Percentiles rank a stretch among this genome's conserved stretches.
Evolutionary conservation across 2,329 filamentous ascomycete species (phyloP).

Genomic region (Aspergillus unguis): DNA sequence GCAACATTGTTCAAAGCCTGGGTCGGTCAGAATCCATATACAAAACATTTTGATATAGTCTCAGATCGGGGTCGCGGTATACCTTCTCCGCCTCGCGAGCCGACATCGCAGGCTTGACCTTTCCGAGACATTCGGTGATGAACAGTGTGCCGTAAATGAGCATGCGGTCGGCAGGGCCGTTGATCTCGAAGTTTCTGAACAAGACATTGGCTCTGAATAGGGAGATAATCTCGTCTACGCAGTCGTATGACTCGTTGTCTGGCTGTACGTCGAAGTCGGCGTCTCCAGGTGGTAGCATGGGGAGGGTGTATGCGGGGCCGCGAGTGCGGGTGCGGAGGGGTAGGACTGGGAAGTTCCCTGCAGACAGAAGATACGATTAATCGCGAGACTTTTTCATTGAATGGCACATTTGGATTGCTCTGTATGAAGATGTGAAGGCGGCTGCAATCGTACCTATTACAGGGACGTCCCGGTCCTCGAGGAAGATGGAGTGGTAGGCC

Average conservation of each 20-base stretch:
- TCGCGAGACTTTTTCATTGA: background rate
- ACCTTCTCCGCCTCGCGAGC: slow-evolving; percentile 66
- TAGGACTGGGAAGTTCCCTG: slow-evolving; percentile 89
- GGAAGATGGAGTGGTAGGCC: slow-evolving; percentile 98
- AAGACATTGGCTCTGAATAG: slow-evolving; percentile 98
- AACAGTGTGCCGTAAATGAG: slow-evolving; percentile 97
- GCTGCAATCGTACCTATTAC: slow-evolving; percentile 52
- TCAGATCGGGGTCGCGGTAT: background rate
- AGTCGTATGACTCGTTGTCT: slow-evolving; percentile 90
- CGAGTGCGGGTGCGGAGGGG: slow-evolving; percentile 92
- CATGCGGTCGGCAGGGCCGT: slow-evolving; percentile 88
- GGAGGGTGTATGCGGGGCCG: slow-evolving; percentile 86
- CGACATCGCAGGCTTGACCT: slow-evolving; percentile 73
- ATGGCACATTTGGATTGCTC: background rate
- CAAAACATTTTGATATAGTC: background rate
- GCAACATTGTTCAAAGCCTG: slow-evolving; percentile 85
- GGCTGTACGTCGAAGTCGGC: slow-evolving; percentile 61
- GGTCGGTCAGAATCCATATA: slow-evolving; percentile 17
- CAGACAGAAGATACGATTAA: slow-evolving; percentile 31
- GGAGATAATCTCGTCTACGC: slow-evolving; percentile 86
- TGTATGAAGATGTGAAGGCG: background rate
- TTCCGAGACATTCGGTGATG: slow-evolving; percentile 82
- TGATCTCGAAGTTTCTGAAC: slow-evolving; percentile 99
- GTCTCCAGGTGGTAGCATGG: slow-evolving; percentile 58
- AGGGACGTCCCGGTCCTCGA: slow-evolving; percentile 69